Base-by-base conservation (phyloP, 495 filamentous ascomycete genomes). In the Niebla homalea region DNA sequence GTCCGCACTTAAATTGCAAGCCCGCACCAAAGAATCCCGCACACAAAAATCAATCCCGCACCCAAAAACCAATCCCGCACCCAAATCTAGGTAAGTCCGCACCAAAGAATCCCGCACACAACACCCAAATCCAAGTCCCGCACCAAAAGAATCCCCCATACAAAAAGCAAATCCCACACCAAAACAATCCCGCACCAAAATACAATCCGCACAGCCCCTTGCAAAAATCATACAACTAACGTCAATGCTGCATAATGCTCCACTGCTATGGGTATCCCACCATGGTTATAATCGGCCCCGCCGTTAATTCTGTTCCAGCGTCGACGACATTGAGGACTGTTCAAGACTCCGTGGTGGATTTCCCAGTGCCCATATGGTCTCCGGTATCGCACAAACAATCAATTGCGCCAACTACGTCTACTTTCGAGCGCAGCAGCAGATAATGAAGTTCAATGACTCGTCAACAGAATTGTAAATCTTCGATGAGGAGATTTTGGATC, bases 381-480 rank as follows among this genome's bases (percentile, higher is more conserved):
- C 90, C 61, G 90, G 90, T 52, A 83, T 84, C 1, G 84, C 90
- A 4, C 89, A 96, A 62, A 94, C 88, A 36, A 94, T 97, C 64
- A 97, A 97, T 70, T 84, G 80, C 22, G 87, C 89, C 43, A 97
- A 97, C 69, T 97, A 95, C 64, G 77, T 93, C 48, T 95, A 95
- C 70, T 96, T 96, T 60, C 74, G 77, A 49, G 90, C 90, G 1
- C 72, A 95, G 25, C 79, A 85, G 55, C 67, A 73, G 26, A 52
- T 74, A 11, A 42, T 51, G 4, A 57, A 63, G n/a, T 50, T 76
- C 43, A 52, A 62, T 6, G 66, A 53, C 55, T 25, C n/a, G 7
- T 43, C 15, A 15, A 20, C 23, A 32, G 57, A 60, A 16, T 64
- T 70, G 11, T 50, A 59, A 16, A 71, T 72, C 29, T 71, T 49